Conservation (phyloP, 768 basidiomycete genomes). For the Coprinopsis cinerea region DNA sequence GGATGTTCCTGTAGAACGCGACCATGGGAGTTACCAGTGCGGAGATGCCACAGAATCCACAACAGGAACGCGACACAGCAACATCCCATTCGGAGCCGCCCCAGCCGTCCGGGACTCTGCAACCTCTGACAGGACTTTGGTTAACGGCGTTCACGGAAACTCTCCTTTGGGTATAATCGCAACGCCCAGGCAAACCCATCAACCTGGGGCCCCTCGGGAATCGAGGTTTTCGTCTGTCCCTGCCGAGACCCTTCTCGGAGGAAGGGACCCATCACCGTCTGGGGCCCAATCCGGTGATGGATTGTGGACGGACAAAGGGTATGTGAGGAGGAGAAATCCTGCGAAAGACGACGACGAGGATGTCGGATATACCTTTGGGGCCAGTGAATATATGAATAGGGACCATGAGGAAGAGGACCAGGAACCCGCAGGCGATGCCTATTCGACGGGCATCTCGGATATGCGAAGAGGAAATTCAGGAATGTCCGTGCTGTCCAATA, state of each 20-base stretch:
- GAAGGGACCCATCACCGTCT: too few species aligned
- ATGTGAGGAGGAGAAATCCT: not conserved
- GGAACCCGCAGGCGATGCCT: not conserved
- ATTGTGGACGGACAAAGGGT: too few species aligned
- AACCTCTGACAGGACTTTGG: not conserved
- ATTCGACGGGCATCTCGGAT: not conserved
- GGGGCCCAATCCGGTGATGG: not conserved
- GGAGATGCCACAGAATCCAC: too few species aligned
- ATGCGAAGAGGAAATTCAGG: not conserved
- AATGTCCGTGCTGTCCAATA: not conserved
- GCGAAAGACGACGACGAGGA: not conserved
- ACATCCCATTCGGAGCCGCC: not conserved
- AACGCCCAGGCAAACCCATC: not conserved
- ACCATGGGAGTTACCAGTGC: too few species aligned
- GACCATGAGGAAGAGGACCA: too few species aligned
- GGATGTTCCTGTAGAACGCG: too few species aligned
- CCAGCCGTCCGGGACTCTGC: not conserved
- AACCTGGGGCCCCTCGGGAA: not conserved
- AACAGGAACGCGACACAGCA: too few species aligned
- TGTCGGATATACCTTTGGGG: not conserved
- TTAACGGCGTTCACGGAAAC: not conserved
- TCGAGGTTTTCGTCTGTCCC: not conserved
- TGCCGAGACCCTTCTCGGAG: too few species aligned
- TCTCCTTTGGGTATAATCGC: not conserved
- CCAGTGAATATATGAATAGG: not conserved